These are phyloP conservation scores for Paspalum notatum DNA, from an alignment of 176 grass and related monocot genomes.

Conservation along the genomic window DNA sequence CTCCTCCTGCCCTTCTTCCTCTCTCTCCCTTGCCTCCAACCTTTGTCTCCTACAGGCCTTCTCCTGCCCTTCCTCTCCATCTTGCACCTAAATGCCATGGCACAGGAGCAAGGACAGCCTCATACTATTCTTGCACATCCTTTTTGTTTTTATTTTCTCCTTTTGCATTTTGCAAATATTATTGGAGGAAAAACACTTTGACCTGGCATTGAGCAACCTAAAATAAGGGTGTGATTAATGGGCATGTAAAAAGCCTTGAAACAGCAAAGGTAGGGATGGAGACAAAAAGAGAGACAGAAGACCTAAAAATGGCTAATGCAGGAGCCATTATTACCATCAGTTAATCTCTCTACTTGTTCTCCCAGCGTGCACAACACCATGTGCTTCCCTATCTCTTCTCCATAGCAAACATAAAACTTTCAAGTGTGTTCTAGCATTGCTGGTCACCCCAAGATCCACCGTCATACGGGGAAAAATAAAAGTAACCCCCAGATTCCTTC, in stretches of 20 bases:
- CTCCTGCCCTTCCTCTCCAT: not conserved
- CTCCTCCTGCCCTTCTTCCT: conserved; percentile 29
- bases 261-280: not conserved
- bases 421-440: not conserved
- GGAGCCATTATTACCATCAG: not conserved
- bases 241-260: conserved; percentile 15
- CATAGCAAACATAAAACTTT: conserved; percentile 9
- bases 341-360: conserved; percentile 23
- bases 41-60: conserved; percentile 1
- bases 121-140: conserved; percentile 58
- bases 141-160: not conserved
- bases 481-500: conserved; percentile 23
- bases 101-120: conserved; percentile 34
- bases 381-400: not conserved
- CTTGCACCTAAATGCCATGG: conserved; percentile 39
- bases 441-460: not conserved
- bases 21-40: conserved; percentile 34
- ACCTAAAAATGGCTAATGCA: conserved; percentile 33
- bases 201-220: conserved; percentile 23
- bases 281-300: not conserved
- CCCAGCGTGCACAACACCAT: not conserved
- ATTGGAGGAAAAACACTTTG: not conserved
- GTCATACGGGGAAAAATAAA: not conserved
- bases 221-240: conserved; percentile 28
- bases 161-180: not conserved